Percentiles rank a stretch among this genome's conserved stretches.
phyloP scores from a whole-genome alignment of 768 basidiomycete genomes.

The Mycena kentingensis region DNA sequence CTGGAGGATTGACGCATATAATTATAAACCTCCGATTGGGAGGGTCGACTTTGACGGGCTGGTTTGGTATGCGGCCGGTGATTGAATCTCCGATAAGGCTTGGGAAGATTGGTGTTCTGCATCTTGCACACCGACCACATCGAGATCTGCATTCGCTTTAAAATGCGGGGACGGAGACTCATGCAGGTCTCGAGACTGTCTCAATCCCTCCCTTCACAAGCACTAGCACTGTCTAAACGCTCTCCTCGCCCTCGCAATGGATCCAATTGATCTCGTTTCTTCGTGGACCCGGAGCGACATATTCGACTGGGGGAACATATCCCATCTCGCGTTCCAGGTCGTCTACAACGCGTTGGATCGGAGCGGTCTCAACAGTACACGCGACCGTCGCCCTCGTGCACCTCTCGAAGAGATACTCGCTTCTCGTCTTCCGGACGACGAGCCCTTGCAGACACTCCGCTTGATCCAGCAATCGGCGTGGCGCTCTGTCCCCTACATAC shows the following conservation, averaged over 20 bases:
- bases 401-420: no score
- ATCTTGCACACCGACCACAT: no score
- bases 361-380: no score
- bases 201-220: no score
- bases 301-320: background rate
- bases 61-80: no score
- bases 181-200: background rate
- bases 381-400: no score
- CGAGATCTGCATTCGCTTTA: background rate
- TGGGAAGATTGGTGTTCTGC: no score
- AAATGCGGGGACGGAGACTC: slow-evolving; percentile 2
- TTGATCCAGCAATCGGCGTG: background rate
- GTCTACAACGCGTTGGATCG: background rate
- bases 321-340: slow-evolving; percentile 8
- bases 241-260: background rate
- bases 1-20: no score
- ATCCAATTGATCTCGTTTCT: background rate
- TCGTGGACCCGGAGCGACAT: background rate
- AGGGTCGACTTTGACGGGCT: no score
- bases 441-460: background rate
- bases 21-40: no score
- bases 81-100: no score
- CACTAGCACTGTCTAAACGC: background rate
- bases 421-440: background rate
- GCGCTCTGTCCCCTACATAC: background rate